phyloP scores from a whole-genome alignment of 257 asterid genomes.

The Solanum habrochaites region DNA sequence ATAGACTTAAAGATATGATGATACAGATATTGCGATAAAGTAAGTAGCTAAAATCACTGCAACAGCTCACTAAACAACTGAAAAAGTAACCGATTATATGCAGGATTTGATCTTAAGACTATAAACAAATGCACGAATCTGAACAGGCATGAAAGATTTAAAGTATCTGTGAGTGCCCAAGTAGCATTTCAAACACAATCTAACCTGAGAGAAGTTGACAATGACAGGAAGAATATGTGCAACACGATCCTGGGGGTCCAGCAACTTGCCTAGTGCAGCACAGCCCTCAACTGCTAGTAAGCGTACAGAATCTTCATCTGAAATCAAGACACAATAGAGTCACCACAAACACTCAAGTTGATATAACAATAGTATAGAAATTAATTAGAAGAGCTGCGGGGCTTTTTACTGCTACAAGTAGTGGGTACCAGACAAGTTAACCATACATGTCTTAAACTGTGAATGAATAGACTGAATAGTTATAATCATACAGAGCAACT shows the following conservation, averaged over 20 bases:
- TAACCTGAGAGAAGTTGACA: constrained; percentile 61
- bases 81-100: background rate
- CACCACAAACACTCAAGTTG: background rate
- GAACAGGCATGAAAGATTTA: background rate
- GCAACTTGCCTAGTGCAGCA: constrained; percentile 86
- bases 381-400: background rate
- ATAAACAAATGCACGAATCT: background rate
- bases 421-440: background rate
- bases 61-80: background rate
- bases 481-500: background rate
- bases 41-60: background rate
- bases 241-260: constrained; percentile 88
- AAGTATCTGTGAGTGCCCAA: background rate
- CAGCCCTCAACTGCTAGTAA: constrained; percentile 84
- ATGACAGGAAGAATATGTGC: constrained; percentile 77
- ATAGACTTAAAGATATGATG: background rate
- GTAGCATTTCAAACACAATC: background rate
- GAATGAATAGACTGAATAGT: background rate
- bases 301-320: constrained; percentile 90
- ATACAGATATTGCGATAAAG: background rate
- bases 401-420: background rate
- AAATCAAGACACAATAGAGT: background rate
- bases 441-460: background rate
- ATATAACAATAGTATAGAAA: background rate
- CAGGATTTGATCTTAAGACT: background rate